Percentiles rank a stretch among this genome's conserved stretches.
Conservation (phyloP, 192 early-diverging fungal species). For the Linnemannia exigua region DNA sequence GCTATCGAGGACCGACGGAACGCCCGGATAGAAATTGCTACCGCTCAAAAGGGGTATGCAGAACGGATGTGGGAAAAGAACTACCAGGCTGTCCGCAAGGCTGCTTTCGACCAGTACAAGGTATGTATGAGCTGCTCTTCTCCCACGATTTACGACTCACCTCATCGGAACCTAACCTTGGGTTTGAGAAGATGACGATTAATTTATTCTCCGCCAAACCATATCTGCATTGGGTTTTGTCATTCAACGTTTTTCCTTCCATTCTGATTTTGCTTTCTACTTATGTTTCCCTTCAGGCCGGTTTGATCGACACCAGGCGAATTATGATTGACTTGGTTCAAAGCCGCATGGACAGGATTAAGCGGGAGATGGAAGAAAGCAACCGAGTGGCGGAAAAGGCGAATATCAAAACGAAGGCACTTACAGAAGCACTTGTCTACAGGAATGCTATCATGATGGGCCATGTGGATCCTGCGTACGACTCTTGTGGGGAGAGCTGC, state of each 20-base stretch:
- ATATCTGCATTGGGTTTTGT: neutral
- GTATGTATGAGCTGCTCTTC: constrained; percentile 34
- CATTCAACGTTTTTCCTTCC: neutral
- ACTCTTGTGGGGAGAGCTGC: constrained; percentile 37
- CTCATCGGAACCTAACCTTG: neutral
- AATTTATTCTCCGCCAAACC: neutral
- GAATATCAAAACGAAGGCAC: constrained; percentile 4
- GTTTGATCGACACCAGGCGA: constrained; percentile 20
- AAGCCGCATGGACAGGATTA: constrained; percentile 41
- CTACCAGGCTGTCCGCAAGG: constrained; percentile 44
- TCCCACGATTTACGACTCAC: neutral
- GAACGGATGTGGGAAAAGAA: constrained; percentile 25
- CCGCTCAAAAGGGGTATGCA: constrained; percentile 24
- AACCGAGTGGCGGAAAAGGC: constrained; percentile 7
- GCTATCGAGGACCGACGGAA: constrained; percentile 48
- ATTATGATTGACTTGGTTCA: constrained; percentile 41
- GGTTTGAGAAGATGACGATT: neutral
- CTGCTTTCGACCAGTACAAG: constrained; percentile 42
- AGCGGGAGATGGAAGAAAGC: constrained; percentile 32
- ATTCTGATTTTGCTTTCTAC: neutral
- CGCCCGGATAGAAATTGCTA: constrained; percentile 2
- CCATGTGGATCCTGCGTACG: constrained; percentile 4
- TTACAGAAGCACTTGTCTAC: constrained; percentile 2
- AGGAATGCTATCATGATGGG: neutral
- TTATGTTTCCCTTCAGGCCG: neutral